Evolutionary conservation across 306 rosid species (phyloP).

Genomic region (Albizia julibrissin): DNA sequence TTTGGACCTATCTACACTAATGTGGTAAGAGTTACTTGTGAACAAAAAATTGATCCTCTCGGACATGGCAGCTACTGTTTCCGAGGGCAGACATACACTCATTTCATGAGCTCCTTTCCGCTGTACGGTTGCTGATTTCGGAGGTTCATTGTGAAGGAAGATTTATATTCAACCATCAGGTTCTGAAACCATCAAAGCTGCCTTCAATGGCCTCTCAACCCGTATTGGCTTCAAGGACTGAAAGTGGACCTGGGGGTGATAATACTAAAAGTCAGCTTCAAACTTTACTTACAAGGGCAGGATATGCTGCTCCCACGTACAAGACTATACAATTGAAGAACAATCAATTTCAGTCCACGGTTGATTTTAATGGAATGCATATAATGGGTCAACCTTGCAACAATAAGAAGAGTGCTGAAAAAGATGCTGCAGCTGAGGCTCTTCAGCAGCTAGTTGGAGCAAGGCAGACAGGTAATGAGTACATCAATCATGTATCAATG

Average conservation of each 20-base stretch:
- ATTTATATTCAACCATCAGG: conserved; percentile 72
- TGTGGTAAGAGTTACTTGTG: neutral
- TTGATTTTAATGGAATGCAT: conserved; percentile 79
- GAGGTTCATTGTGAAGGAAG: conserved; percentile 64
- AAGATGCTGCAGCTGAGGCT: conserved; percentile 96
- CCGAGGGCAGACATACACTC: conserved; percentile 69
- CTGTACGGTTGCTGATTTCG: conserved; percentile 70
- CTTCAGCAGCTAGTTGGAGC: conserved; percentile 85
- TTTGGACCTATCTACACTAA: neutral
- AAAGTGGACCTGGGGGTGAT: conserved; percentile 98
- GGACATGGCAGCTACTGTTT: conserved; percentile 60
- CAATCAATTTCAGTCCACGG: conserved; percentile 66
- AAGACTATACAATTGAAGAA: conserved; percentile 68
- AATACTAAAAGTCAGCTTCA: conserved; percentile 97
- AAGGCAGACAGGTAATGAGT: conserved; percentile 55
- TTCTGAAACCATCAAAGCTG: conserved; percentile 50
- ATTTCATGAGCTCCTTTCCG: conserved; percentile 74
- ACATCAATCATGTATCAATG: conserved; percentile 65
- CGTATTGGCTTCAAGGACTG: conserved; percentile 70
- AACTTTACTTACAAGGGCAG: conserved; percentile 86
- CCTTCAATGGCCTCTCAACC: conserved; percentile 46
- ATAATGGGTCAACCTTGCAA: conserved; percentile 81
- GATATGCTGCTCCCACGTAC: conserved; percentile 76
- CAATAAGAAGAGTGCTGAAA: conserved; percentile 92
- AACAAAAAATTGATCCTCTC: conserved; percentile 11